Base-by-base conservation (phyloP, 495 filamentous ascomycete species). In the Hyphodiscus hymeniophilus region DNA sequence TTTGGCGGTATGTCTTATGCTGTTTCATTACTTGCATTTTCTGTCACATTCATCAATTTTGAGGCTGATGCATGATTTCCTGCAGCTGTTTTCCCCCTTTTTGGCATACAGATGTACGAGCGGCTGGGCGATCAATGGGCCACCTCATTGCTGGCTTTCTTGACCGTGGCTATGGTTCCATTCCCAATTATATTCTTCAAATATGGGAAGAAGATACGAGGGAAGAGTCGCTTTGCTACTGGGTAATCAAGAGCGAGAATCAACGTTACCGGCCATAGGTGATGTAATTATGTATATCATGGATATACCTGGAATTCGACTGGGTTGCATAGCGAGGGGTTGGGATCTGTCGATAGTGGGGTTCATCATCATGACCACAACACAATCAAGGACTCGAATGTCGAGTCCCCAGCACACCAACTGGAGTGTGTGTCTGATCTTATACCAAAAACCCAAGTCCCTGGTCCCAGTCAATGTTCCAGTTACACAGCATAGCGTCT, bases 1-100 rank as follows among this genome's bases (percentile, higher is more conserved):
- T 96, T 96, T 70, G 91, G 82, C 50, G 90, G 87, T 60, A 80
- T 79, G 55, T 89, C 36, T 22, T 50, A 5, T 12, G 7, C 20
- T 21, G 10, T 21, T 22, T 40, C 38, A 15, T 40, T 21, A 15
- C 38, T 21, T 47, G 21, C n/a, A 38, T 38, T 7, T 15, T 55
- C 43, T 44, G 16, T 45, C 45, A 20, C 20, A 38, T 30, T 24
- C 32, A 17, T 21, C 17, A 6, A 30, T 16, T 12, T n/a, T 36
- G 45, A 49, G 24, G 43, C 49, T 61, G 47, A 58, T 28, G 26
- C 10, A 28, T 34, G 22, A 31, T 46, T 26, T 23, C 15, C 20
- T n/a, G 10, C n/a, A 50, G 61, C 70, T 20, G 68, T 65, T 1
- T 76, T 74, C 49, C 68, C 70, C 23, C 50, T 74, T 13, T 77